Evolutionary conservation across 768 basidiomycete species (phyloP), one percentile per base, ranked within the genome.

Genomic region (Mycena latifolia): DNA sequence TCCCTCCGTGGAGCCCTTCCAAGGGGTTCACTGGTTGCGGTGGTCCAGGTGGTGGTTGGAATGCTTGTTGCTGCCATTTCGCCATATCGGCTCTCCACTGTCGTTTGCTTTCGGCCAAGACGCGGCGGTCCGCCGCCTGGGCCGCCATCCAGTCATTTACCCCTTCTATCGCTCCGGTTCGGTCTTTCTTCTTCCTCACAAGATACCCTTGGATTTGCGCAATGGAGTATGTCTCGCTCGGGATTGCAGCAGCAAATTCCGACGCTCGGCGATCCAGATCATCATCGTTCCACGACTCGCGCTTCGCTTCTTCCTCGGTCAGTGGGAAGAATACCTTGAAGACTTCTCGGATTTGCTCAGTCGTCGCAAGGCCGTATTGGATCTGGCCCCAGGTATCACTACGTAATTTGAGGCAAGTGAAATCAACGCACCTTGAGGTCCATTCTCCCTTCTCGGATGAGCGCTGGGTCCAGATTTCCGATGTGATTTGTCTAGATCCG

Each of bases 131-230:
- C 47, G 10, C n/a, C 22, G 62, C 41, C 63, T 74, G 72, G 33
- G 69, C 65, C 45, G 67, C 69, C 14, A 79, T 64, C 76, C 79
- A 81, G 17, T 67, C 71, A 12, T 55, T 63, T 9, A 50, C 56
- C 1, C 61, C 56, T 9, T 58, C 3, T 10, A 51, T 46, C 1
- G 69, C 66, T 3, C 37, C 66, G 8, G 15, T 11, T 2, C 56
- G 65, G 22, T 70, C 47, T 12, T 33, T 37, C n/a, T 70, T 70
- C 20, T 43, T 53, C 14, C 14, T 63, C 11, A 83, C 66, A 46
- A 82, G 64, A 63, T 77, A 82, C 0, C 78, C 80, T 53, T 81
- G 80, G 0, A 83, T 71, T 35, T 80, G 76, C 3, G 81, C 79
- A 11, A 78, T 73, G 45, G 76, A 75, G 65, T 79, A 76, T 41